phyloP scores from a whole-genome alignment of 805 yeast species.

The Suhomyces sp. region DNA sequence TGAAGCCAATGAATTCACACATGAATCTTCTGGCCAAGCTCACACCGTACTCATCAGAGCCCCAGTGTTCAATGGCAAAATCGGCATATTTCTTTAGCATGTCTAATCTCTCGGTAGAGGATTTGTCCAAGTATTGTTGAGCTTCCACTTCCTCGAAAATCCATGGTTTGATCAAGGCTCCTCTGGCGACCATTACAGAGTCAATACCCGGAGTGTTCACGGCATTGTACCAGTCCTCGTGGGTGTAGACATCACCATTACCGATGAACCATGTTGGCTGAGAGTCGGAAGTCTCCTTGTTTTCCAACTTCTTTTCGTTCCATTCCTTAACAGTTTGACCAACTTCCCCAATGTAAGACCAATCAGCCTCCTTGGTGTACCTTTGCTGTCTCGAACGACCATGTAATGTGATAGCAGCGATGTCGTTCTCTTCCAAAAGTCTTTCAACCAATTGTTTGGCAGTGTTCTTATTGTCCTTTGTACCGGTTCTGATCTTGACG shows the following conservation, averaged over 20 bases:
- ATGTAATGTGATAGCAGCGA: constrained; percentile 88
- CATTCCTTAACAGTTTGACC: constrained; percentile 64
- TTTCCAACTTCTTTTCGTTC: constrained; percentile 53
- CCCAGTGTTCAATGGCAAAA: constrained; percentile 95
- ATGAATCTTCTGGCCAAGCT: constrained; percentile 82
- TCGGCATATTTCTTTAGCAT: constrained; percentile 65
- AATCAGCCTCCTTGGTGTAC: constrained; percentile 86
- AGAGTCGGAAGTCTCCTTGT: constrained; percentile 55
- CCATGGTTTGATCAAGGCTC: constrained; percentile 98
- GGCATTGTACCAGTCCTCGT: constrained; percentile 83
- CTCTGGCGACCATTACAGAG: constrained; percentile 96
- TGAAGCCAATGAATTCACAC: constrained; percentile 92
- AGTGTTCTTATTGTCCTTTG: constrained; percentile 78
- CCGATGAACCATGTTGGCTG: constrained; percentile 82
- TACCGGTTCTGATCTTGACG: constrained; percentile 89
- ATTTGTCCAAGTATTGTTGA: constrained; percentile 84
- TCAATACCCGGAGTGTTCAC: constrained; percentile 69
- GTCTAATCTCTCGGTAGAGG: constrained; percentile 85
- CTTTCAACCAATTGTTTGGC: constrained; percentile 76
- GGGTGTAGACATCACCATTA: constrained; percentile 87
- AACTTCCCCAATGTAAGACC: constrained; percentile 81
- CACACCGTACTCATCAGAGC: constrained; percentile 92
- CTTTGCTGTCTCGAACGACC: constrained; percentile 97
- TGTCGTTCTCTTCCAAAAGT: constrained; percentile 72
- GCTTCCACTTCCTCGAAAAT: constrained; percentile 93